Evolutionary conservation across 2,329 filamentous ascomycete genomes (phyloP), one percentile per base, ranked within the genome.

Genomic region (Xylariomycetidae sp.): DNA sequence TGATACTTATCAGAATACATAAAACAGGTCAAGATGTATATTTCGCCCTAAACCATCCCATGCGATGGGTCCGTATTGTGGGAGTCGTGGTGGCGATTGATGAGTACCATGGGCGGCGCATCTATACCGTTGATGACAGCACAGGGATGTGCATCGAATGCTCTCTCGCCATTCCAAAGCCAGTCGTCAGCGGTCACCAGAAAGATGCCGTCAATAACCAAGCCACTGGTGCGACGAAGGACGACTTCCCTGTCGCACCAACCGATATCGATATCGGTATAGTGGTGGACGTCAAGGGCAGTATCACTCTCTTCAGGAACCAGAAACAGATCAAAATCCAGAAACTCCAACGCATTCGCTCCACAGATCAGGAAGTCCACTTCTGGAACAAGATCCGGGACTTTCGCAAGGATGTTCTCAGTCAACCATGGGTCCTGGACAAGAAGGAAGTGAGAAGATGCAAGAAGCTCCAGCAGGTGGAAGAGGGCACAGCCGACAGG

Each of bases 41-140:
- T 53, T 88, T 88, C 58, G 70, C 80, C 61, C 59, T 69, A 31
- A 89, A 88, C 56, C 78, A 89, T 45, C 85, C 85, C 0, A 77
- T 90, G 47, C 77, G 79, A 69, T 89, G 81, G 75, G 74, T 85
- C 33, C 79, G 81, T 41, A 58, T 89, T 19, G 72, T 79, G 6
- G 86, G 86, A 18, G 59, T 88, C 7, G 70, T 90, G 15, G 79
- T 88, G 35, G 75, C 73, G 10, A 60, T 78, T 22, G 70, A 77
- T 42, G 67, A 77, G 15, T 72, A 64, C 36, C 42, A 49, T 22
- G 59, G 58, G 22, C 63, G 63, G 22, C 65, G 62, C 27, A 59
- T 74, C 25, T 78, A 72, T 46, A 79, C 70, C 2, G 55, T 84
- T n/a, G 80, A 84, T 46, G 80, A 84, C 54, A 75, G 78, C 53